Conservation (phyloP, 2,329 filamentous ascomycete species). For the Lachnellula hyalina region DNA sequence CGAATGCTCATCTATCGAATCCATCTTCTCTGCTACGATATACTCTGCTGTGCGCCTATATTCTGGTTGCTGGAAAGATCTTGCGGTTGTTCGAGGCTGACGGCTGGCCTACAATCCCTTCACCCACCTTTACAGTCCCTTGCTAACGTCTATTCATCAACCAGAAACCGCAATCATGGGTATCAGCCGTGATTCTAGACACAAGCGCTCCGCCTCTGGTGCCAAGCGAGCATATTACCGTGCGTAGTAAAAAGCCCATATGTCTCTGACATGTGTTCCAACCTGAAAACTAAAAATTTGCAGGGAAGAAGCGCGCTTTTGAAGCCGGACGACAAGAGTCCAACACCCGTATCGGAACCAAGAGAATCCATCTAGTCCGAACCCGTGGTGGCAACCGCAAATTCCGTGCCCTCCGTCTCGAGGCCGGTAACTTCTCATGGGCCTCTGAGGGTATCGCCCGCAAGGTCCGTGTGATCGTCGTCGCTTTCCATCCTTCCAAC, state of each 20-base stretch:
- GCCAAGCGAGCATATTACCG: slow-evolving; percentile 94
- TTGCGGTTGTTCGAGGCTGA: neutral
- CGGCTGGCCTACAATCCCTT: neutral
- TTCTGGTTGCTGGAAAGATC: slow-evolving; percentile 3
- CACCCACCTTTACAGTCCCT: neutral
- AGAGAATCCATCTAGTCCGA: slow-evolving; percentile 95
- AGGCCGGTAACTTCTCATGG: slow-evolving; percentile 99
- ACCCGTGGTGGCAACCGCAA: slow-evolving; percentile 99
- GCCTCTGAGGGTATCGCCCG: slow-evolving; percentile 95
- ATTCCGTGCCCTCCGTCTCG: slow-evolving; percentile 98
- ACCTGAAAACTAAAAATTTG: slow-evolving; percentile 54
- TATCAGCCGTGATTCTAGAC: slow-evolving; percentile 99
- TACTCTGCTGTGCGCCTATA: neutral
- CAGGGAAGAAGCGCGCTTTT: slow-evolving; percentile 96
- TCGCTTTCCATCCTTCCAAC: slow-evolving; percentile 99
- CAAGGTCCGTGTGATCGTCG: slow-evolving; percentile 98
- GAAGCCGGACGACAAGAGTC: slow-evolving; percentile 99
- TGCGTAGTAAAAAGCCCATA: slow-evolving; percentile 69
- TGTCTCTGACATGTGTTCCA: slow-evolving; percentile 63
- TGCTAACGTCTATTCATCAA: slow-evolving; percentile 29
- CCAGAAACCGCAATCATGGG: slow-evolving; percentile 81
- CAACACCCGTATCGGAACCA: slow-evolving; percentile 97
- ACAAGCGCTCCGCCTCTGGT: slow-evolving; percentile 99
- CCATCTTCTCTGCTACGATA: neutral
- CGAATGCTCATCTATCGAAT: neutral